Percentiles rank a stretch among this genome's conserved stretches.
phyloP scores from a whole-genome alignment of 192 early-diverging fungal species.

The Rhizoclosmatium sp. region DNA sequence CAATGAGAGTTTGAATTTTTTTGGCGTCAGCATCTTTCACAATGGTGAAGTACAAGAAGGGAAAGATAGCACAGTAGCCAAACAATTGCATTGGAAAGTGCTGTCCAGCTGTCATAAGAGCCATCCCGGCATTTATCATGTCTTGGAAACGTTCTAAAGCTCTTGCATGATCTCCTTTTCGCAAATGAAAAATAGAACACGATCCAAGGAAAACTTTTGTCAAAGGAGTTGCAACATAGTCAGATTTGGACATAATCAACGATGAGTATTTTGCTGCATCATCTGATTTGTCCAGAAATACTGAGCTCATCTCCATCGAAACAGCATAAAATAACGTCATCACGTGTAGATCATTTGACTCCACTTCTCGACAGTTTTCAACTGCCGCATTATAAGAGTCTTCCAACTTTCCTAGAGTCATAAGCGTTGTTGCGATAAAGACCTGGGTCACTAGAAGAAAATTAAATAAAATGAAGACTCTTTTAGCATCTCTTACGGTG shows the following conservation, averaged over 20 bases:
- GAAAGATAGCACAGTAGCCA: constrained; percentile 30
- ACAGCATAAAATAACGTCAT: constrained; percentile 23
- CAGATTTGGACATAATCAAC: constrained; percentile 15
- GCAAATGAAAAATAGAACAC: constrained; percentile 10
- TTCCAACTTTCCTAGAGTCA: constrained; percentile 18
- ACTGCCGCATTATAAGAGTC: constrained; percentile 11
- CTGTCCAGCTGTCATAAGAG: constrained; percentile 29
- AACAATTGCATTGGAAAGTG: constrained; percentile 29
- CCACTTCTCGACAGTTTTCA: constrained; percentile 23
- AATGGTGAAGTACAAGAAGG: constrained; percentile 21
- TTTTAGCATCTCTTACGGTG: constrained; percentile 3
- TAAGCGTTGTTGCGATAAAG: constrained; percentile 21
- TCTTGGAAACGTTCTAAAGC: constrained; percentile 27
- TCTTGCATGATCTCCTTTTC: constrained; percentile 20
- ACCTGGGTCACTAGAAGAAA: constrained; percentile 21
- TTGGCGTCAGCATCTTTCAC: constrained; percentile 14
- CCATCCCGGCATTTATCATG: constrained; percentile 36
- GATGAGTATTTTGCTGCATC: constrained; percentile 17
- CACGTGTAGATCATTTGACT: constrained; percentile 20
- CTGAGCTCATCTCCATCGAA: constrained; percentile 1
- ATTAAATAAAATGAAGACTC: neutral
- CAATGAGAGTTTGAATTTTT: constrained; percentile 19
- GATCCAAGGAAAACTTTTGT: constrained; percentile 28
- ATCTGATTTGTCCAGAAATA: constrained; percentile 20
- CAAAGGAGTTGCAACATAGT: constrained; percentile 13